phyloP scores from a whole-genome alignment of 768 basidiomycete genomes.

The Mycena venus region DNA sequence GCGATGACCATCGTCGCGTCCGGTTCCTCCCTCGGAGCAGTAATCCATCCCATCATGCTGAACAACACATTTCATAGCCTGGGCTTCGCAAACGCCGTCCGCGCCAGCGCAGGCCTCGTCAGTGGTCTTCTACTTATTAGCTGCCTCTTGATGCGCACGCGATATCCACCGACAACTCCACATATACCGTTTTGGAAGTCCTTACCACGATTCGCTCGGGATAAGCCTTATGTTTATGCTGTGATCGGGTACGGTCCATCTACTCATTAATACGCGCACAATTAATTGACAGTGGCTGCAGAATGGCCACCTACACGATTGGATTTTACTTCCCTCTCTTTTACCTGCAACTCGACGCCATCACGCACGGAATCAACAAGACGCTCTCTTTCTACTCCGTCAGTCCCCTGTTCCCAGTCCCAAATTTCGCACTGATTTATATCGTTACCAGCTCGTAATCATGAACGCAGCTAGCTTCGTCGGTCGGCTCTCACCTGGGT shows the following conservation, averaged over 20 bases:
- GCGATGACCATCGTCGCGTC: conserved; percentile 62
- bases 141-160: conserved; percentile 54
- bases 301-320: conserved; percentile 30
- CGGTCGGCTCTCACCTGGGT: conserved; percentile 53
- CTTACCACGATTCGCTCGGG: conserved; percentile 31
- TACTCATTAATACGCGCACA: not conserved
- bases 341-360: conserved; percentile 52
- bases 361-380: conserved; percentile 41
- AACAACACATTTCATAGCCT: conserved; percentile 52
- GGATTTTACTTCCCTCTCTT: conserved; percentile 49
- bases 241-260: conserved; percentile 29
- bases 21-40: conserved; percentile 61
- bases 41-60: conserved; percentile 61
- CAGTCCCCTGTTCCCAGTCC: conserved; percentile 7
- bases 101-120: conserved; percentile 57
- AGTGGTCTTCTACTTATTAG: conserved; percentile 54
- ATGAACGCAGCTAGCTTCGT: conserved; percentile 54
- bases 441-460: conserved; percentile 46
- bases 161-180: conserved; percentile 47
- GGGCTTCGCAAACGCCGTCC: conserved; percentile 59
- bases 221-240: conserved; percentile 36
- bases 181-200: conserved; percentile 5
- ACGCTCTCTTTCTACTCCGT: conserved; percentile 56
- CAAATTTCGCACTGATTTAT: not conserved
- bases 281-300: not conserved